Percentiles rank a stretch among this genome's conserved stretches.
Evolutionary conservation across 192 early-diverging fungal species (phyloP).

Genomic region (Borealophlyctis nickersoniae): DNA sequence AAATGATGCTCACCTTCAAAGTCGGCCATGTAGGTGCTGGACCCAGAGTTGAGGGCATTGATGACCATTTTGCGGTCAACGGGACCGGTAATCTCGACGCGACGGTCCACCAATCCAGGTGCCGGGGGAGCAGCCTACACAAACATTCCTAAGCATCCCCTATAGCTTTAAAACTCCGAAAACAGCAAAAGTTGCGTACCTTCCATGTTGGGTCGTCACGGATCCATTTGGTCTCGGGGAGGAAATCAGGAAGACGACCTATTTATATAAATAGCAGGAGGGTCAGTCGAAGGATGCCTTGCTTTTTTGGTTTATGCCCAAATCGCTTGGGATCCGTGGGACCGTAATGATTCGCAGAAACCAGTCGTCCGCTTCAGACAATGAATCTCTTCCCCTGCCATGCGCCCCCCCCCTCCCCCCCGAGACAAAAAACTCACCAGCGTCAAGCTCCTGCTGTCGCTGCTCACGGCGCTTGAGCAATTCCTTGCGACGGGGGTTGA

Average conservation of each 20-base stretch:
- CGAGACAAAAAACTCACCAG: slow-evolving; percentile 40
- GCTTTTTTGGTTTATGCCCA: not conserved
- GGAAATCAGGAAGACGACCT: slow-evolving; percentile 73
- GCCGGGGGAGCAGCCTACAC: slow-evolving; percentile 74
- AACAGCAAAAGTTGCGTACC: slow-evolving; percentile 14
- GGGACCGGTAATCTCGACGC: slow-evolving; percentile 97
- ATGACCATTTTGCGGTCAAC: slow-evolving; percentile 99
- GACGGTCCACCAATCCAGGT: slow-evolving; percentile 84
- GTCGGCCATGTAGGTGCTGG: slow-evolving; percentile 96
- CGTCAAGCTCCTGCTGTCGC: slow-evolving; percentile 78
- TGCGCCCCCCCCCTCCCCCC: too few relatives aligned
- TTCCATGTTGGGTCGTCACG: slow-evolving; percentile 88
- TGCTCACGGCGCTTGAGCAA: slow-evolving; percentile 76
- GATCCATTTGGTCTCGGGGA: slow-evolving; percentile 88
- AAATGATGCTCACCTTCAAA: slow-evolving; percentile 60
- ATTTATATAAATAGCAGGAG: not conserved
- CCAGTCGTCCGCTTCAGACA: too few relatives aligned
- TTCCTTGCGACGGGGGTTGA: slow-evolving; percentile 84
- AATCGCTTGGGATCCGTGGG: too few relatives aligned
- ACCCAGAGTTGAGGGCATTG: slow-evolving; percentile 94
- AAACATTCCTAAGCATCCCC: not conserved
- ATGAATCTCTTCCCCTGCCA: too few relatives aligned
- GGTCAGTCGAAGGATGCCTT: not conserved
- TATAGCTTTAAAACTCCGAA: not conserved
- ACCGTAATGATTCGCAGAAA: too few relatives aligned